Conservation (phyloP, 768 basidiomycete genomes). For the Gyrodon lividus region DNA sequence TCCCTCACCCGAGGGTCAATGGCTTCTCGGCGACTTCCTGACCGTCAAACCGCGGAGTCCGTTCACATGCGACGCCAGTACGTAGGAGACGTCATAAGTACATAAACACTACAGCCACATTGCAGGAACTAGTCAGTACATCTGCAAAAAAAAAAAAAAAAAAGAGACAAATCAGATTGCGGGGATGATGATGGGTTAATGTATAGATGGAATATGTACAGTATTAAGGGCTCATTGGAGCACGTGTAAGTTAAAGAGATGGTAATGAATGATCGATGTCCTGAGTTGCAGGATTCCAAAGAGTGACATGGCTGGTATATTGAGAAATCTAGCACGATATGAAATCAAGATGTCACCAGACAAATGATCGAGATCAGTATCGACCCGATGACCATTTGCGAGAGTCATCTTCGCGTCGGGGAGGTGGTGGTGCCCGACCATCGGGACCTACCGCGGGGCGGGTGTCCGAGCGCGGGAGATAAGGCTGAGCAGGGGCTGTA, state of each 20-base stretch:
- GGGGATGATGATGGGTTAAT: slow-evolving; percentile 28
- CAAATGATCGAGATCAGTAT: slow-evolving; percentile 41
- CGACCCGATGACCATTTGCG: slow-evolving; percentile 49
- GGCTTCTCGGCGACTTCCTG: neutral
- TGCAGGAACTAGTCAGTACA: slow-evolving; percentile 22
- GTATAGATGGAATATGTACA: slow-evolving; percentile 34
- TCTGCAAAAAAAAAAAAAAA: slow-evolving; percentile 12
- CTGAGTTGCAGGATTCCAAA: slow-evolving; percentile 33
- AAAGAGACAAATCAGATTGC: slow-evolving; percentile 20
- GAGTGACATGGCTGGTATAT: slow-evolving; percentile 34
- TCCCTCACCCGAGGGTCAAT: neutral
- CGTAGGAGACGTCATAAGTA: slow-evolving; percentile 25
- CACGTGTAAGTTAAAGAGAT: slow-evolving; percentile 34
- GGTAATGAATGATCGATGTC: slow-evolving; percentile 39
- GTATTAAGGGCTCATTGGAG: slow-evolving; percentile 33
- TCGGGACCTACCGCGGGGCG: slow-evolving; percentile 35
- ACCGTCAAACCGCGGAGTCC: slow-evolving; percentile 32
- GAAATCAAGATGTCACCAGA: slow-evolving; percentile 30
- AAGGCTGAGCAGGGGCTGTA: slow-evolving; percentile 33
- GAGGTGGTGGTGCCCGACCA: slow-evolving; percentile 21
- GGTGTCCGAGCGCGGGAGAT: slow-evolving; percentile 42
- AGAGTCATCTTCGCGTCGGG: slow-evolving; percentile 49
- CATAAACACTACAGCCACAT: slow-evolving; percentile 28
- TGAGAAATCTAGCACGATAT: slow-evolving; percentile 33
- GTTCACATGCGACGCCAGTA: slow-evolving; percentile 12